A percentile compares a stretch with the other conserved stretches of the same genome.
Evolutionary conservation across 805 yeast species (phyloP).

Genomic region (Ogataea parapolymorpha): DNA sequence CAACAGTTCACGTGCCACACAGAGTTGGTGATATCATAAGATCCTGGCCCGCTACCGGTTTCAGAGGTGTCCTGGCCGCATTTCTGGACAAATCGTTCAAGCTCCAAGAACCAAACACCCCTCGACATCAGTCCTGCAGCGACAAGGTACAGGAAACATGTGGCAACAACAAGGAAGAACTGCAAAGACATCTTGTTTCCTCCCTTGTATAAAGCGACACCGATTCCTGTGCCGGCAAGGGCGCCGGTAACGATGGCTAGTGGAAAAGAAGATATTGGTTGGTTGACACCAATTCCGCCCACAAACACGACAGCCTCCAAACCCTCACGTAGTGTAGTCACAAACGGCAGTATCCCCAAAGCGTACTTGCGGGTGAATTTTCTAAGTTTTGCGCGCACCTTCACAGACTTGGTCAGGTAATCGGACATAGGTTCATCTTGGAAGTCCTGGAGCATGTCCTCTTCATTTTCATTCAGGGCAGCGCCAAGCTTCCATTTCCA

Average conservation of each 20-base stretch:
- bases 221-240: slow-evolving; percentile 57
- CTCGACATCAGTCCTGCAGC: slow-evolving; percentile 84
- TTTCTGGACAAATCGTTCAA: slow-evolving; percentile 66
- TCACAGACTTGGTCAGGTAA: slow-evolving; percentile 12
- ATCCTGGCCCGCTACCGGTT: slow-evolving; percentile 90
- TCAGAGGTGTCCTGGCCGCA: slow-evolving; percentile 89
- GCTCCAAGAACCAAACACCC: slow-evolving; percentile 88
- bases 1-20: slow-evolving; percentile 97
- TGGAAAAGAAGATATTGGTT: slow-evolving; percentile 63
- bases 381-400: slow-evolving; percentile 25
- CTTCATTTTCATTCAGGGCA: slow-evolving; percentile 24
- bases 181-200: slow-evolving; percentile 77
- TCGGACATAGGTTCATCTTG: slow-evolving; percentile 19
- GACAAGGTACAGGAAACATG: slow-evolving; percentile 77
- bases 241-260: slow-evolving; percentile 60
- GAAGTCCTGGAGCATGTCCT: slow-evolving; percentile 14
- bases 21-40: slow-evolving; percentile 73
- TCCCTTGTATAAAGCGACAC: slow-evolving; percentile 66
- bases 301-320: slow-evolving; percentile 88
- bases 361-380: slow-evolving; percentile 58
- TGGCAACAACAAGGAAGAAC: slow-evolving; percentile 67
- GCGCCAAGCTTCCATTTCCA: slow-evolving; percentile 57
- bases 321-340: slow-evolving; percentile 87
- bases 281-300: slow-evolving; percentile 82
- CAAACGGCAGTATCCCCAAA: slow-evolving; percentile 70